Evolutionary conservation across 2,329 filamentous ascomycete genomes (phyloP), one percentile per base, ranked within the genome.

Genomic region (Cryphonectria nitschkei): DNA sequence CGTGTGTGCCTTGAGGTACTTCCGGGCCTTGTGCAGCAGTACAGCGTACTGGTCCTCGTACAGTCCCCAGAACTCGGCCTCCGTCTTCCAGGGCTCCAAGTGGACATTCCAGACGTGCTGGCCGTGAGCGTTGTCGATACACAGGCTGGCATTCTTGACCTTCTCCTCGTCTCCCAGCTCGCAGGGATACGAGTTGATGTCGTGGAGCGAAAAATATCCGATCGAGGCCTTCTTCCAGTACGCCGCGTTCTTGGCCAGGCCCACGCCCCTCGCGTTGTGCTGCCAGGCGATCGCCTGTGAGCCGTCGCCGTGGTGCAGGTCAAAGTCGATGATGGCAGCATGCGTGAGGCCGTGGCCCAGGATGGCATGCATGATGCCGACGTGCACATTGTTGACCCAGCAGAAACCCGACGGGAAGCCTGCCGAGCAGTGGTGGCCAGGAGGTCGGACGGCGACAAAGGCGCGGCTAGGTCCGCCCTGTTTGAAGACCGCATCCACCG

Each of bases 141-240:
- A 98, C 37, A 98, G 82, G 82, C 95, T 98, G 1, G 97, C 96
- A 76, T 95, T 97, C 78, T 92, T 93, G 67, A 98, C 91, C 81
- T 98, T 98, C 32, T 96, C 93, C 70, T 92, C 89, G 73, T 98
- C 95, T n/a, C 95, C 96, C 78, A 88, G 89, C 80, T 99, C 96
- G 79, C 96, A 99, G 0, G 97, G 96, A 77, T 97, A 99, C 0
- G 95, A 98, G 81, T 99, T 98, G 83, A 99, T 98, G 78, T 99
- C 96, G 79, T 99, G 96, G 60, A 99, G 80, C 79, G 95, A 98
- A 80, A 97, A 98, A 79, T 99, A 99, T 13, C 95, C 96, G 76
- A 98, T 96, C 0, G 92, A 91, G 0, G 92, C 90, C 83, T 93
- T 96, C 82, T 95, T 95, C 86, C 92, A 92, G 41, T 86, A 84